Evolutionary conservation across 306 rosid genomes (phyloP).

Genomic region (Prunus davidiana): DNA sequence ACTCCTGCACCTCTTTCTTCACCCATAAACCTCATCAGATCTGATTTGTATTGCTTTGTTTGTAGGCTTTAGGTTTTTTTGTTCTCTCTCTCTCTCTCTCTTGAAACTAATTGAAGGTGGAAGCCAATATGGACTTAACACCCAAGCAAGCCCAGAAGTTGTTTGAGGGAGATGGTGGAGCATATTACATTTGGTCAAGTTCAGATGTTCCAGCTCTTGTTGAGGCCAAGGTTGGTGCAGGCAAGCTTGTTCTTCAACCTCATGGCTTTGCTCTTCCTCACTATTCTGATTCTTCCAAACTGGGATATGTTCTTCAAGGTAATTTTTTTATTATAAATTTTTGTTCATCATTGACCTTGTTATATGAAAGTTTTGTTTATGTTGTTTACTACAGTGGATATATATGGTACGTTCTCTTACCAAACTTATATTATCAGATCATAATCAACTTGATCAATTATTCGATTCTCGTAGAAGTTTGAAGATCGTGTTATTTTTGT

Average conservation of each 20-base stretch:
- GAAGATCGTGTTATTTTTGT: too few species aligned
- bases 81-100: background rate
- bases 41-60: background rate
- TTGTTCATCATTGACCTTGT: too few species aligned
- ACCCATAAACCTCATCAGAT: too few species aligned
- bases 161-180: slow-evolving; percentile 61
- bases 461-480: too few species aligned
- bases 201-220: slow-evolving; percentile 36
- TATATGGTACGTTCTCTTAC: too few species aligned
- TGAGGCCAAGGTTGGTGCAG: slow-evolving; percentile 41
- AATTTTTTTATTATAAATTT: too few species aligned
- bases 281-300: slow-evolving; percentile 47
- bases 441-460: background rate
- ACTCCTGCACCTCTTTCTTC: background rate
- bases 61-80: background rate
- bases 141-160: slow-evolving; percentile 28
- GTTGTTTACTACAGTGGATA: too few species aligned
- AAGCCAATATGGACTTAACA: slow-evolving; percentile 31
- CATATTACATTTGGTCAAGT: slow-evolving; percentile 50
- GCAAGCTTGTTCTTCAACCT: slow-evolving; percentile 45
- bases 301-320: slow-evolving; percentile 59
- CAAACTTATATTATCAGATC: too few species aligned
- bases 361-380: too few species aligned
- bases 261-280: slow-evolving; percentile 74
- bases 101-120: background rate